Evolutionary conservation across 1,284 basidiomycete species (phyloP).

Genomic region (Ustilago vetiveriae): DNA sequence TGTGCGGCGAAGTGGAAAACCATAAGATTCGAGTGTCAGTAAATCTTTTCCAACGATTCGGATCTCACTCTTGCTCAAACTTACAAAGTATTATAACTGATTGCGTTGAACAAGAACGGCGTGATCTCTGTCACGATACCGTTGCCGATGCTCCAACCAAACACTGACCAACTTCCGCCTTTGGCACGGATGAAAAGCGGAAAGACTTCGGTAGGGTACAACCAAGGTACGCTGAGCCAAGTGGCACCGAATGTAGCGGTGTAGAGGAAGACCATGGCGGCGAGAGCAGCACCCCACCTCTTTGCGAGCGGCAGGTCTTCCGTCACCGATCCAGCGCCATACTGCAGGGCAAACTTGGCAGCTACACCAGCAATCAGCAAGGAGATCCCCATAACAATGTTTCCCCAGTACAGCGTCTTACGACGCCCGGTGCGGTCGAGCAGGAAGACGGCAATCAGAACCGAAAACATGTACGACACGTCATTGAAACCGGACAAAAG

Average conservation of each 20-base stretch:
- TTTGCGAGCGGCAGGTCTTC: constrained; percentile 14
- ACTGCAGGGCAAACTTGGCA: constrained; percentile 28
- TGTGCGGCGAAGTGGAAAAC: background rate
- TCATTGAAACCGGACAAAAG: constrained; percentile 31
- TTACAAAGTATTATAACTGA: constrained; percentile 40
- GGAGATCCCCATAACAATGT: constrained; percentile 27
- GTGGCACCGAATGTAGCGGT: constrained; percentile 21
- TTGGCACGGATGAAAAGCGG: constrained; percentile 31
- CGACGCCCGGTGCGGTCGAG: constrained; percentile 23
- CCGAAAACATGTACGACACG: constrained; percentile 34
- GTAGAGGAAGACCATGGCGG: constrained; percentile 37
- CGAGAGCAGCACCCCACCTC: constrained; percentile 32
- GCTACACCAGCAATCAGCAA: constrained; percentile 26
- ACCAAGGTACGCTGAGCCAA: constrained; percentile 21
- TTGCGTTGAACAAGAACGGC: constrained; percentile 34
- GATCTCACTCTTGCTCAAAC: background rate
- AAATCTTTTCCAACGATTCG: background rate
- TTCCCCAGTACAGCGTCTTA: constrained; percentile 23
- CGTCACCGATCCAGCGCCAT: constrained; percentile 15
- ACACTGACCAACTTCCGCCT: constrained; percentile 28
- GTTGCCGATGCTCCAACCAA: constrained; percentile 29
- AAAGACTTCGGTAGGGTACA: constrained; percentile 33
- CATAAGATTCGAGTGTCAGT: background rate
- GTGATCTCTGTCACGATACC: constrained; percentile 37
- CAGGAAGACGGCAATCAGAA: constrained; percentile 21